phyloP scores from a whole-genome alignment of 2,329 filamentous ascomycete genomes.

The Teratosphaeria zuluensis region DNA sequence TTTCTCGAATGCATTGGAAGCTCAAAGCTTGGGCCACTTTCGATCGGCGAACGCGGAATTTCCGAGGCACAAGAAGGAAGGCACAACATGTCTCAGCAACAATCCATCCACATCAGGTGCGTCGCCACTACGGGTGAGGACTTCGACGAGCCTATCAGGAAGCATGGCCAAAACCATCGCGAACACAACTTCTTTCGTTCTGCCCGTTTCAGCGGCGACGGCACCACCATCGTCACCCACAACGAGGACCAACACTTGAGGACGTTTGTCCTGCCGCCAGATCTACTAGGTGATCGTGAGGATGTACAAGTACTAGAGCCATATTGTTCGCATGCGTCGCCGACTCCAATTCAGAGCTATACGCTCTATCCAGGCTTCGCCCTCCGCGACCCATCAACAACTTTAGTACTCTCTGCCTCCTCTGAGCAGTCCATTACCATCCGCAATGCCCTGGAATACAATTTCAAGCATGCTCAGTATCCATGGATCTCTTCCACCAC shows the following conservation, averaged over 20 bases:
- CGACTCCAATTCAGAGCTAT: slow-evolving; percentile 40
- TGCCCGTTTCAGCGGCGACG: slow-evolving; percentile 43
- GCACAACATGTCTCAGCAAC: not conserved
- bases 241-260: slow-evolving; percentile 42
- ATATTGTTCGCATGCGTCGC: slow-evolving; percentile 40
- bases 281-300: slow-evolving; percentile 35
- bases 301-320: slow-evolving; percentile 31
- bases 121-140: slow-evolving; percentile 3
- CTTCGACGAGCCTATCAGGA: slow-evolving; percentile 8
- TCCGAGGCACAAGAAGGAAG: not conserved
- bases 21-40: not conserved
- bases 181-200: slow-evolving; percentile 34
- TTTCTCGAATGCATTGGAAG: slow-evolving; percentile 6
- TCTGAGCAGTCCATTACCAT: slow-evolving; percentile 48
- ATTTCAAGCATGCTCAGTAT: slow-evolving; percentile 40
- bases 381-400: slow-evolving; percentile 40
- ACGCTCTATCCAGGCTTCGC: slow-evolving; percentile 47
- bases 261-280: slow-evolving; percentile 44
- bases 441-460: slow-evolving; percentile 43
- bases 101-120: not conserved
- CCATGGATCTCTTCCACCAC: slow-evolving; percentile 45
- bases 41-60: not conserved
- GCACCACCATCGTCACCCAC: slow-evolving; percentile 47
- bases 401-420: slow-evolving; percentile 42
- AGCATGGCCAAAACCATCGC: not conserved